These are phyloP conservation scores for Microbotryum silenes-acaulis DNA, from an alignment of 1,284 basidiomycete genomes.

Conservation along the genomic window DNA sequence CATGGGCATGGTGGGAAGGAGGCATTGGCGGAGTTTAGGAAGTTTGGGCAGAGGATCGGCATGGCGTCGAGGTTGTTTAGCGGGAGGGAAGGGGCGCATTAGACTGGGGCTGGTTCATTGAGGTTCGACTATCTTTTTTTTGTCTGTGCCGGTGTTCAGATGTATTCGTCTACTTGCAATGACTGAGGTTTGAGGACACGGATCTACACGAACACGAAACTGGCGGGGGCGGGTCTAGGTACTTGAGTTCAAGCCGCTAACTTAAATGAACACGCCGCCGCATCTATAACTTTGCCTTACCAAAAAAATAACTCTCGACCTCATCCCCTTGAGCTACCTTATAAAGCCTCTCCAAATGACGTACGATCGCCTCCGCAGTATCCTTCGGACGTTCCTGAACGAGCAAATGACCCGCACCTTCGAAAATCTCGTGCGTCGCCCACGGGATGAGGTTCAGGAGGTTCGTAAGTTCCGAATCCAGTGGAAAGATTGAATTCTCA, in stretches of 20 bases:
- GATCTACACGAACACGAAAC: not conserved
- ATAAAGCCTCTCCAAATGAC: constrained; percentile 38
- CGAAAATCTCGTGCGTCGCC: constrained; percentile 21
- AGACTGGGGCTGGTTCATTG: not conserved
- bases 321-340: not conserved
- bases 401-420: constrained; percentile 41
- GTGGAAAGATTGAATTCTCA: constrained; percentile 20
- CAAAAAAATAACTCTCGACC: no score
- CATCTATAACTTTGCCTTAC: no score
- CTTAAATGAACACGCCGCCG: no score
- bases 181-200: not conserved
- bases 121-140: not conserved
- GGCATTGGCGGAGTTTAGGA: constrained; percentile 29
- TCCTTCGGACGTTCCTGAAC: constrained; percentile 44
- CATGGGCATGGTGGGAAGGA: constrained; percentile 24
- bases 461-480: constrained; percentile 11
- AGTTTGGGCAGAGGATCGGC: constrained; percentile 32
- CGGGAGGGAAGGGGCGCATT: not conserved
- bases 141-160: not conserved
- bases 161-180: not conserved
- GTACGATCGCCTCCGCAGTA: constrained; percentile 39
- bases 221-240: no score
- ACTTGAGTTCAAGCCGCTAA: no score
- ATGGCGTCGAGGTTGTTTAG: constrained; percentile 31
- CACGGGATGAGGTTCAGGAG: constrained; percentile 19